Percentiles rank a stretch among this genome's conserved stretches.
phyloP scores from a whole-genome alignment of 768 basidiomycete species.

The Coprinopsis marcescibilis region DNA sequence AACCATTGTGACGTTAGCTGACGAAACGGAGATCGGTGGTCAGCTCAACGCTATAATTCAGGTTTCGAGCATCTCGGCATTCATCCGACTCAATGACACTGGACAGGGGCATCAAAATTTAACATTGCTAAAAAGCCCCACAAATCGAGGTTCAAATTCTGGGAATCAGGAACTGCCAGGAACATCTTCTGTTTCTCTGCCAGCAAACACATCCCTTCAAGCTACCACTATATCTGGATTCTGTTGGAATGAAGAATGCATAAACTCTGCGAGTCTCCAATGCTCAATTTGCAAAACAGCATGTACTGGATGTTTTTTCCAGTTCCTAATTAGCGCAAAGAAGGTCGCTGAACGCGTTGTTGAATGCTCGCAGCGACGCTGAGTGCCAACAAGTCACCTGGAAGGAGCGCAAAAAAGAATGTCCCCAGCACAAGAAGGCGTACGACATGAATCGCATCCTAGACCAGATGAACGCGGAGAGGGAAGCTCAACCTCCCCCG shows the following conservation, averaged over 20 bases:
- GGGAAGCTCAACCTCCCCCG: slow-evolving; percentile 15
- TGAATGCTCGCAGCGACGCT: slow-evolving; percentile 11
- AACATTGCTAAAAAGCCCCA: too few species aligned
- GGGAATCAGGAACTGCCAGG: too few species aligned
- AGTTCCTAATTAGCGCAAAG: neutral
- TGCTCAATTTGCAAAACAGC: slow-evolving; percentile 22
- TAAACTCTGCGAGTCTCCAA: slow-evolving; percentile 13
- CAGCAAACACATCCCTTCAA: too few species aligned
- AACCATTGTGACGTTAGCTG: too few species aligned
- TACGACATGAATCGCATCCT: slow-evolving; percentile 12
- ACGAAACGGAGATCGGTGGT: too few species aligned
- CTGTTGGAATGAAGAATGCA: slow-evolving; percentile 17
- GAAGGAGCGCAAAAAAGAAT: slow-evolving; percentile 30
- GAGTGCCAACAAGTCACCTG: slow-evolving; percentile 26
- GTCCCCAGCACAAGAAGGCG: slow-evolving; percentile 20
- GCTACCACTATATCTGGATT: slow-evolving; percentile 10
- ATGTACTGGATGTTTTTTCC: slow-evolving; percentile 15
- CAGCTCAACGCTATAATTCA: too few species aligned
- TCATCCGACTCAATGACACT: too few species aligned
- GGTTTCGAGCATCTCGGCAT: too few species aligned
- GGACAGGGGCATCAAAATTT: too few species aligned
- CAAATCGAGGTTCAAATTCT: too few species aligned
- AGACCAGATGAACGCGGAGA: neutral
- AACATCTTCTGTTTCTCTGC: too few species aligned
- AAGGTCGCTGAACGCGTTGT: too few species aligned